Base-by-base conservation (phyloP, 139 green algal species). In the Tetraselmis striata region DNA sequence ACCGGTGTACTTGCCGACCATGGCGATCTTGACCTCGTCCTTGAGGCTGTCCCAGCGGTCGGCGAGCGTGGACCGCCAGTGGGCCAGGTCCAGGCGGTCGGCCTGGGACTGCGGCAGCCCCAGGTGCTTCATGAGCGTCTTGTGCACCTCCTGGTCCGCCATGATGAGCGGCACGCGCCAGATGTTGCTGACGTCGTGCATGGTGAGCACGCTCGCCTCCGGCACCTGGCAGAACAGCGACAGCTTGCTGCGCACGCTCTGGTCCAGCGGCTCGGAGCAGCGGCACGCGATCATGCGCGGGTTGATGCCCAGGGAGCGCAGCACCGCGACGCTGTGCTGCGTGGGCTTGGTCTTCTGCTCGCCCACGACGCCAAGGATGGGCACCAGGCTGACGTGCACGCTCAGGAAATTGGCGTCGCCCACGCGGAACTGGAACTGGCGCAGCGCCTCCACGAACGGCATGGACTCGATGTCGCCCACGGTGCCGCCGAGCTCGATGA, bases 321-420 rank as follows among this genome's bases (percentile, higher is more conserved):
- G 90, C 79, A 94, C 92, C 74, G 92, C 82, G 45, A 99, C 96
- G 32, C 88, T 95, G 90, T 99, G 97, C 91, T 99, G 97, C 26
- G 96, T 99, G 30, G 97, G 97, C 92, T 99, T 99, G 28, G 96
- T 99, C 87, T 99, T 99, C 92, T 99, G 96, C 93, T 98, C 96
- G 2, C 96, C 96, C 67, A 99, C 96, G 32, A 97, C 97, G 28
- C 97, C 96, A 45, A 99, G 95, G 24, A 98, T 94, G 0, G 97
- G 97, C 76, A 99, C 96, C 82, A 99, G 88, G 85, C 85, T 95
- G 29, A 99, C 96, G 83, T 99, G 97, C 77, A 99, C 91, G 23
- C 94, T 83, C 87, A 92, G 97, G 81, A 98, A 91, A 87, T 97
- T 97, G 75, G 91, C 83, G 59, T 88, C 85, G 27, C 83, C 85